A percentile compares a stretch with the other conserved stretches of the same genome.
These are phyloP conservation scores for Trametes sp. DNA, from an alignment of 1,284 basidiomycete genomes.

Conservation along the genomic window DNA sequence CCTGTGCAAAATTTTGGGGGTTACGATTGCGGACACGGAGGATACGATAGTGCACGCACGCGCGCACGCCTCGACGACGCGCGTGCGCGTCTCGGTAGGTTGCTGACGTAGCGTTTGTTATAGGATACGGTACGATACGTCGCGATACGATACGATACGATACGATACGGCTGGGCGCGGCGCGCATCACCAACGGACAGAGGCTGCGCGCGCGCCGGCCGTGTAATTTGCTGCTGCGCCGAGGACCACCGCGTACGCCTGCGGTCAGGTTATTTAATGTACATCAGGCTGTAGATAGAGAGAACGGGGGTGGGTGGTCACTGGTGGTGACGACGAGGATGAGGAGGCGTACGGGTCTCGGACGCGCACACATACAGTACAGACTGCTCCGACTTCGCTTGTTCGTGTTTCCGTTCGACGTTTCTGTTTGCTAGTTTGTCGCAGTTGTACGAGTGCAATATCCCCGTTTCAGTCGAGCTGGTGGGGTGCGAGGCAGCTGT, in stretches of 20 bases:
- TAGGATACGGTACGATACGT: background rate
- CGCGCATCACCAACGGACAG: background rate
- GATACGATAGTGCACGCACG: background rate
- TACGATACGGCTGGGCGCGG: background rate
- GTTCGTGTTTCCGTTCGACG: background rate
- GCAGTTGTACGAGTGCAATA: no score
- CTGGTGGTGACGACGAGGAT: background rate
- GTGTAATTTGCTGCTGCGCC: constrained; percentile 3
- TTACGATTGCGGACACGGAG: constrained; percentile 3
- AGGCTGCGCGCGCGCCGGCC: constrained; percentile 4
- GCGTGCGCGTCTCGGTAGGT: no score
- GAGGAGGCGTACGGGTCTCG: background rate
- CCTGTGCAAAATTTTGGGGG: background rate
- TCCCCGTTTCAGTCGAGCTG: no score
- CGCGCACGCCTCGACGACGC: background rate
- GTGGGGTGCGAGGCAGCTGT: no score
- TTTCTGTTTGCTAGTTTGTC: background rate
- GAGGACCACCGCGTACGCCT: background rate
- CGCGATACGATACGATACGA: constrained; percentile 3
- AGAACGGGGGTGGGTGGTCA: background rate
- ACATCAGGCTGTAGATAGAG: constrained; percentile 1
- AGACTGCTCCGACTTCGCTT: background rate
- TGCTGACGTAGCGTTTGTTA: no score
- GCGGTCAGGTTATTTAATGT: background rate
- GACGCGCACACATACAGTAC: background rate